These are phyloP conservation scores for Bidens hawaiensis DNA, from an alignment of 140 eudicot species.

Conservation along the genomic window DNA sequence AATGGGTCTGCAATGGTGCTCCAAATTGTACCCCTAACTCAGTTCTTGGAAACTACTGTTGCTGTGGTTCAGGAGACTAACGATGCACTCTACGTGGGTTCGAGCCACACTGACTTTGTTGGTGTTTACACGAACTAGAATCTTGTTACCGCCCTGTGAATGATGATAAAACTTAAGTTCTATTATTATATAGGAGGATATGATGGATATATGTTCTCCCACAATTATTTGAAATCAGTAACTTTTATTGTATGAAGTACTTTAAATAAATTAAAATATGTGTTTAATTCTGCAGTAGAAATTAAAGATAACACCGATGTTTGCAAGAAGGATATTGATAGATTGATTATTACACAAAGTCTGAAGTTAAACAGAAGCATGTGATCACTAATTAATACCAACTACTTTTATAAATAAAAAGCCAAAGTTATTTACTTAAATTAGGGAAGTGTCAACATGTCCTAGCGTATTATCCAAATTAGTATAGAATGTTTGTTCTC, in stretches of 20 bases:
- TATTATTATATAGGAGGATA: background rate
- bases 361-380: background rate
- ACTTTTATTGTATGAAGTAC: background rate
- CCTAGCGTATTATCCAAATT: background rate
- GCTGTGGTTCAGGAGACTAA: slow-evolving; percentile 23
- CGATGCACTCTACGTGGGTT: slow-evolving; percentile 22
- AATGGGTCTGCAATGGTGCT: slow-evolving; percentile 25
- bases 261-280: background rate
- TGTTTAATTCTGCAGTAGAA: background rate
- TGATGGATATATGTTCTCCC: background rate
- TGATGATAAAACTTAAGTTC: background rate
- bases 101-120: slow-evolving; percentile 18
- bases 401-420: background rate
- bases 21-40: slow-evolving; percentile 15
- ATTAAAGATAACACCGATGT: background rate
- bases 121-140: slow-evolving; percentile 31
- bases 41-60: slow-evolving; percentile 1
- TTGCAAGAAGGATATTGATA: too few species aligned
- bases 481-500: background rate
- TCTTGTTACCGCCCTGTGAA: background rate
- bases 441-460: background rate
- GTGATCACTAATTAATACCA: background rate
- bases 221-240: background rate
- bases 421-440: background rate
- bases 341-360: background rate